phyloP scores from a whole-genome alignment of 805 yeast genomes.

The Candida incommunis region DNA sequence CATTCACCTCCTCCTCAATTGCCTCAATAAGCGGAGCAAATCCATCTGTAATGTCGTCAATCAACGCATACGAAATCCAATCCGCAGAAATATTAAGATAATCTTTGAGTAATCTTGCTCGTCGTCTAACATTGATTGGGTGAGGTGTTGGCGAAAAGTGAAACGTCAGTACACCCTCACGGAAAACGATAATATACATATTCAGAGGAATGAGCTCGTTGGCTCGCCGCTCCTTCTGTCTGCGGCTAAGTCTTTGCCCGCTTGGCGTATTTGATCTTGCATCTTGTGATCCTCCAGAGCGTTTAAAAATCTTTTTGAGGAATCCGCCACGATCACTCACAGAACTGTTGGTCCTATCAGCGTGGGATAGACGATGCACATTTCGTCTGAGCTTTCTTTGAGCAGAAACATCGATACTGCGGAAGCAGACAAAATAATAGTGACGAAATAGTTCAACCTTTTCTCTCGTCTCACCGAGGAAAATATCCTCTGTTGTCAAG shows the following conservation, averaged over 20 bases:
- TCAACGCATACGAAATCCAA: slow-evolving; percentile 93
- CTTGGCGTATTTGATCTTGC: neutral
- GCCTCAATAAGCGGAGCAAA: slow-evolving; percentile 94
- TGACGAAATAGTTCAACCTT: slow-evolving; percentile 86
- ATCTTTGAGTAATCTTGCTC: slow-evolving; percentile 78
- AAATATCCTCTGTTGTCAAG: slow-evolving; percentile 87
- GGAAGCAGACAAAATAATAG: slow-evolving; percentile 83
- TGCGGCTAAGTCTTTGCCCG: neutral
- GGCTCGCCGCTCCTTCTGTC: neutral
- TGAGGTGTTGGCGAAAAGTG: slow-evolving; percentile 94
- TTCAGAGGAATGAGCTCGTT: slow-evolving; percentile 71
- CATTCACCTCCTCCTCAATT: slow-evolving; percentile 86
- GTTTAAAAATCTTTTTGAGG: neutral
- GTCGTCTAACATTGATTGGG: slow-evolving; percentile 86
- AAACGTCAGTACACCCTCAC: slow-evolving; percentile 81
- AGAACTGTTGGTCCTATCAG: neutral
- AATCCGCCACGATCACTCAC: slow-evolving; percentile 2
- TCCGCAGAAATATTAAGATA: slow-evolving; percentile 84
- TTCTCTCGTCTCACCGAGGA: slow-evolving; percentile 85
- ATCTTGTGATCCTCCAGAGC: neutral
- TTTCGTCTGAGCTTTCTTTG: slow-evolving; percentile 1
- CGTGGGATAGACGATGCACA: neutral
- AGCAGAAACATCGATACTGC: slow-evolving; percentile 55
- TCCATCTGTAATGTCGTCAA: slow-evolving; percentile 95
- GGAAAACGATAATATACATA: slow-evolving; percentile 84